phyloP scores from a whole-genome alignment of 2,329 filamentous ascomycete genomes.

The Dothidotthia symphoricarpi region DNA sequence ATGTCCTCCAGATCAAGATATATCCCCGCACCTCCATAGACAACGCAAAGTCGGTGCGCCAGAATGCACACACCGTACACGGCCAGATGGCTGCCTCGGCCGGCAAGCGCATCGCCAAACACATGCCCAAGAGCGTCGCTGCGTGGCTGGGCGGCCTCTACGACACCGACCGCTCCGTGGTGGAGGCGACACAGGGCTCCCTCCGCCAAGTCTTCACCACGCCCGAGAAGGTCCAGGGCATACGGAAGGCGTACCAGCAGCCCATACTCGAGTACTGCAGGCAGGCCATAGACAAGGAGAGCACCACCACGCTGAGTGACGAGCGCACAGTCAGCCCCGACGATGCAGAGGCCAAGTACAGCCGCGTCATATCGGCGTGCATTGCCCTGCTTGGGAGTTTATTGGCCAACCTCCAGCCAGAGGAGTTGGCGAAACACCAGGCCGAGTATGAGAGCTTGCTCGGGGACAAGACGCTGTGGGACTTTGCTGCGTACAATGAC shows the following conservation, averaged over 20 bases:
- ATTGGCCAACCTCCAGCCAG: slow-evolving; percentile 44
- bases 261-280: slow-evolving; percentile 80
- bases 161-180: slow-evolving; percentile 76
- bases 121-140: slow-evolving; percentile 74
- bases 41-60: slow-evolving; percentile 80
- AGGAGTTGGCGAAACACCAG: slow-evolving; percentile 61
- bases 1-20: slow-evolving; percentile 64
- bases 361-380: slow-evolving; percentile 67
- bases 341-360: slow-evolving; percentile 82
- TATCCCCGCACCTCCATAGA: slow-evolving; percentile 92
- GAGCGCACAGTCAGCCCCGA: slow-evolving; percentile 80
- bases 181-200: slow-evolving; percentile 74
- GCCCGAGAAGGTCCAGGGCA: slow-evolving; percentile 71
- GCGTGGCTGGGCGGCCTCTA: slow-evolving; percentile 90
- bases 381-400: slow-evolving; percentile 56
- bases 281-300: slow-evolving; percentile 75
- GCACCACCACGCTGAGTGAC: slow-evolving; percentile 78
- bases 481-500: slow-evolving; percentile 57
- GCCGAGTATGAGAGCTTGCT: slow-evolving; percentile 66
- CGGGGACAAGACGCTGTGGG: slow-evolving; percentile 60
- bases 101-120: slow-evolving; percentile 79
- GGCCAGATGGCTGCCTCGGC: slow-evolving; percentile 57
- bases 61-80: slow-evolving; percentile 77
- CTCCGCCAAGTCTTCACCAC: slow-evolving; percentile 73
- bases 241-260: slow-evolving; percentile 79